Evolutionary conservation across 192 early-diverging fungal species (phyloP), one percentile per base, ranked within the genome.

Genomic region (Backusella liffmaniae): DNA sequence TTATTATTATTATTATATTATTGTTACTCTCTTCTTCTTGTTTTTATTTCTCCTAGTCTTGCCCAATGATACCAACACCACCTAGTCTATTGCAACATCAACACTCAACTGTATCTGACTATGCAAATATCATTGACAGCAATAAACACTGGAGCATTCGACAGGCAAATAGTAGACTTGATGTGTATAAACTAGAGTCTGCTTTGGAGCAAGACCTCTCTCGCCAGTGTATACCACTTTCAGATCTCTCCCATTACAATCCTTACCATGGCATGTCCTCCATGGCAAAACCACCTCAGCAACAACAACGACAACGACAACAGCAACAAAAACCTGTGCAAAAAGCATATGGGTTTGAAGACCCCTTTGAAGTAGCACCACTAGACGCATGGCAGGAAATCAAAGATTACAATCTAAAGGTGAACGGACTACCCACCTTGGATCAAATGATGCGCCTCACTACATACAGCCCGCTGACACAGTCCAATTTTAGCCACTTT

Each of bases 341-440:
- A 21, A 75, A 79, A 10, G 51, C 74, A 13, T 75, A 77, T 35
- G 76, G 75, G 0, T 79, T 74, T 23, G 56, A 79, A 62, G 78
- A 83, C 67, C 78, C 78, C 3, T 79, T 83, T 59, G 77, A 75
- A 18, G 66, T 66, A 1, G 70, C 67, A n/a, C 82, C 82, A 4
- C 68, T 83, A 8, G 74, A 79, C 26, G 82, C 82, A 21, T 83
- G 82, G 82, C 73, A 77, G 53, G 73, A 79, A 49, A 79, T 83
- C 16, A 83, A 83, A 74, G 82, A 83, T 39, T 78, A 83, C 18
- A 79, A 83, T 66, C 72, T 83, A 29, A 32, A 53, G 23, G 82
- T 79, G 6, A 79, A 83, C 35, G 82, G 82, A 32, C 35, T 83
- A 18, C 82, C 82, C 4, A 83, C 82, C 13, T 49, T 83, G 21